phyloP scores from a whole-genome alignment of 352 stramenopile species.

The Pythium vanterpoolii region DNA sequence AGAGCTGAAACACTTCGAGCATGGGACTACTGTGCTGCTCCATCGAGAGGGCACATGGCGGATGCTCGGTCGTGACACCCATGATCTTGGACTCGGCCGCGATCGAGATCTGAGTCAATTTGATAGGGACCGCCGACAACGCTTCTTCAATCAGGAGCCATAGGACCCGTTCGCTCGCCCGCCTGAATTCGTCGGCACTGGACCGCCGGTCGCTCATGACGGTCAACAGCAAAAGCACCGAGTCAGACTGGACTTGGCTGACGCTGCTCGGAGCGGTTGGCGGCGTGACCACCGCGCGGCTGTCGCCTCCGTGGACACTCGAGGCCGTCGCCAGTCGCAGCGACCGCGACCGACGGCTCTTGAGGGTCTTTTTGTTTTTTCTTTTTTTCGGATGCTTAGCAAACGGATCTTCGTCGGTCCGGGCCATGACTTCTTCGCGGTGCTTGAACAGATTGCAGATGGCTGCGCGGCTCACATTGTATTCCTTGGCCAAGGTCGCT shows the following conservation, averaged over 20 bases:
- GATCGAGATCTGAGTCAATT: slow-evolving; percentile 14
- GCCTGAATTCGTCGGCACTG: slow-evolving; percentile 30
- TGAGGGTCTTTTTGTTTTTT: slow-evolving; percentile 23
- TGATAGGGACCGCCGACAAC: slow-evolving; percentile 17
- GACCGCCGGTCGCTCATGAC: slow-evolving; percentile 20
- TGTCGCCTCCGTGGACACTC: background rate
- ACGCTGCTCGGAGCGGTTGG: slow-evolving; percentile 2
- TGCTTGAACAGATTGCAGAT: slow-evolving; percentile 64
- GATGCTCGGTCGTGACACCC: slow-evolving; percentile 22
- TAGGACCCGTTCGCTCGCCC: slow-evolving; percentile 44
- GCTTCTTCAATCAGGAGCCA: slow-evolving; percentile 49
- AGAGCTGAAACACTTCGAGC: slow-evolving; percentile 25
- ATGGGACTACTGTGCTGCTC: slow-evolving; percentile 22
- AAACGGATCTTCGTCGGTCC: slow-evolving; percentile 39
- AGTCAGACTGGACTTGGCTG: slow-evolving; percentile 18
- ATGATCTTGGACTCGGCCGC: slow-evolving; percentile 13
- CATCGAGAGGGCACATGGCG: slow-evolving; percentile 26
- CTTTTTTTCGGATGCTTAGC: slow-evolving; percentile 42
- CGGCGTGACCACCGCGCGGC: slow-evolving; percentile 7
- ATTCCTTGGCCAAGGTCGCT: slow-evolving; percentile 53
- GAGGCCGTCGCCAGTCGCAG: slow-evolving; percentile 4
- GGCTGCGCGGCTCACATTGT: slow-evolving; percentile 48
- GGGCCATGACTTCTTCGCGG: slow-evolving; percentile 36
- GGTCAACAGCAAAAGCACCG: slow-evolving; percentile 18
- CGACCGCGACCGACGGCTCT: slow-evolving; percentile 14